These are phyloP conservation scores for Themeda triandra DNA, from an alignment of 176 grass and related monocot genomes.

Conservation along the genomic window DNA sequence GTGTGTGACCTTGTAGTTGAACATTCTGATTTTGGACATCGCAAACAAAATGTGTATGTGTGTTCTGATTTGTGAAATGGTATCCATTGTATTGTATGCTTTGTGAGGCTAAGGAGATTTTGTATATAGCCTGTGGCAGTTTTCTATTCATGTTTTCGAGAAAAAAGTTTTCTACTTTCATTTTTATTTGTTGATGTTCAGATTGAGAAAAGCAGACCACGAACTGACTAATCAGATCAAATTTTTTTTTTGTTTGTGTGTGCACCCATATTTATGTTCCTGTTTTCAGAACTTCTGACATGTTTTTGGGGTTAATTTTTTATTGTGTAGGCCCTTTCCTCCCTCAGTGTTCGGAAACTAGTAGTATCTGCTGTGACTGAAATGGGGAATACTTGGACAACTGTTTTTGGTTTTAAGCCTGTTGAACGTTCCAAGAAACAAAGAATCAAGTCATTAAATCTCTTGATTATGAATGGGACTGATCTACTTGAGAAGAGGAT, in stretches of 20 bases:
- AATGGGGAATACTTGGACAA: constrained; percentile 85
- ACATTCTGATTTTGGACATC: background rate
- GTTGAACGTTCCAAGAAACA: constrained; percentile 53
- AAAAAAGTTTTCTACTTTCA: background rate
- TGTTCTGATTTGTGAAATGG: background rate
- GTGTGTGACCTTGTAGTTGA: background rate
- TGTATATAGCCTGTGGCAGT: background rate
- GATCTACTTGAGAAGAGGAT: constrained; percentile 77
- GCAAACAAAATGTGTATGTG: background rate
- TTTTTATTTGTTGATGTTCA: constrained; percentile 3
- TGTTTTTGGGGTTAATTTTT: constrained; percentile 34
- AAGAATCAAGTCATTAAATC: constrained; percentile 60
- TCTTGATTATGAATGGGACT: constrained; percentile 77
- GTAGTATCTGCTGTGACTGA: constrained; percentile 83
- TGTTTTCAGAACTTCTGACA: constrained; percentile 25
- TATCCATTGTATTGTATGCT: constrained; percentile 1
- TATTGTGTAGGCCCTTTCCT: constrained; percentile 64
- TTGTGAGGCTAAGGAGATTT: background rate
- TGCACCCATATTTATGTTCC: background rate
- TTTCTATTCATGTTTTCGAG: background rate
- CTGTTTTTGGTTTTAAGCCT: constrained; percentile 82
- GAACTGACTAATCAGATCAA: constrained; percentile 2
- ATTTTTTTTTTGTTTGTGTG: background rate
- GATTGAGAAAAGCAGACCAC: background rate
- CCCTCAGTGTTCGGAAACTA: constrained; percentile 70